A percentile compares a stretch with the other conserved stretches of the same genome.
Conservation (phyloP, 116 monocot genomes). For the Papilionanthe hybrid region DNA sequence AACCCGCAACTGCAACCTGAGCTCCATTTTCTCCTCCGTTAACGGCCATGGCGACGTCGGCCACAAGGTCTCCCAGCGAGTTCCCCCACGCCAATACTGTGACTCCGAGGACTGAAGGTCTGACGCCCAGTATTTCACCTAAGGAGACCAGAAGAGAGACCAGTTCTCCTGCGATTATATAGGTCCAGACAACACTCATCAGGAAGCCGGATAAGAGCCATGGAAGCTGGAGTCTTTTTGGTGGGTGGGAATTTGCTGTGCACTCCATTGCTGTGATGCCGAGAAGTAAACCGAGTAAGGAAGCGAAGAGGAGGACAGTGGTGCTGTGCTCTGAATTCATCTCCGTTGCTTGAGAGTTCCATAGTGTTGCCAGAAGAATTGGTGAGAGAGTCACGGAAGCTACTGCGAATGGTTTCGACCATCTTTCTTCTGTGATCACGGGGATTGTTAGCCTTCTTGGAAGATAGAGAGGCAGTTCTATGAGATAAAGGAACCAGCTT, state of each 20-base stretch:
- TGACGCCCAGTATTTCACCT: neutral
- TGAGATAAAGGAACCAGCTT: neutral
- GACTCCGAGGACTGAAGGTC: slow-evolving; percentile 1
- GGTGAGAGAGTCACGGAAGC: slow-evolving; percentile 11
- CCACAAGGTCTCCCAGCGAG: slow-evolving; percentile 42
- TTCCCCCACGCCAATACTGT: slow-evolving; percentile 53
- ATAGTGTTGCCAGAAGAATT: slow-evolving; percentile 6
- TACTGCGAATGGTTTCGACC: slow-evolving; percentile 14
- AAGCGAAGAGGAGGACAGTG: neutral
- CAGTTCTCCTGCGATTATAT: slow-evolving; percentile 7
- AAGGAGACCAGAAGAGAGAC: slow-evolving; percentile 9
- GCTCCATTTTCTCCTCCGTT: slow-evolving; percentile 29
- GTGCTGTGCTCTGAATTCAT: slow-evolving; percentile 1
- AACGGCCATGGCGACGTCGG: slow-evolving; percentile 42
- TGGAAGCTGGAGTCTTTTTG: slow-evolving; percentile 1
- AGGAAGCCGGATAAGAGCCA: slow-evolving; percentile 5
- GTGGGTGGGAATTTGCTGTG: neutral
- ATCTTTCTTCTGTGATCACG: neutral
- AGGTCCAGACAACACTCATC: slow-evolving; percentile 12
- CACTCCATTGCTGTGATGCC: slow-evolving; percentile 4
- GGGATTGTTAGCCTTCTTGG: slow-evolving; percentile 16
- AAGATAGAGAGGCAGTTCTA: slow-evolving; percentile 11
- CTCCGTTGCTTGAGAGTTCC: neutral
- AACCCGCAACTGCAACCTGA: slow-evolving; percentile 44
- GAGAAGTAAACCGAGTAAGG: neutral